Evolutionary conservation across 768 basidiomycete species (phyloP).

Genomic region (Ramaria sp.): DNA sequence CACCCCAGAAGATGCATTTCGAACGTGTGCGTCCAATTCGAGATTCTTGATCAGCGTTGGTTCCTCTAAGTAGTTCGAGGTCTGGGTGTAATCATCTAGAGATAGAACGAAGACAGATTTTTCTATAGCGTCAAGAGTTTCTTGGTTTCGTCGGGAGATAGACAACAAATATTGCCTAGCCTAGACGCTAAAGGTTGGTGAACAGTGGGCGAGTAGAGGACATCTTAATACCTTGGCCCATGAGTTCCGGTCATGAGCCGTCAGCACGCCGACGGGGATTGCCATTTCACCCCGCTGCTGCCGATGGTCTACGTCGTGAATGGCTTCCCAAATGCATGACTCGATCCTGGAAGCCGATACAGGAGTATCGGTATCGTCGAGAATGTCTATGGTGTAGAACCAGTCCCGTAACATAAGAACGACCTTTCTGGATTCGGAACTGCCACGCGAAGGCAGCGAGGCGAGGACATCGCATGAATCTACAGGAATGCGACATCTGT

Average conservation of each 20-base stretch:
- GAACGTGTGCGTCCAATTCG: constrained; percentile 63
- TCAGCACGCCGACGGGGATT: constrained; percentile 57
- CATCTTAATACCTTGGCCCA: constrained; percentile 56
- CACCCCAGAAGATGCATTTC: constrained; percentile 55
- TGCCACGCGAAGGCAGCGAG: constrained; percentile 30
- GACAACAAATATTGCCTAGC: constrained; percentile 61
- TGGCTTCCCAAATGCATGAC: constrained; percentile 31
- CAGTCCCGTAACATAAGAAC: constrained; percentile 67
- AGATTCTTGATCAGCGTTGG: constrained; percentile 24
- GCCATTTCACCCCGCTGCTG: constrained; percentile 43
- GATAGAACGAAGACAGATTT: constrained; percentile 72
- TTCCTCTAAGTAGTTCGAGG: constrained; percentile 19
- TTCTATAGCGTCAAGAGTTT: constrained; percentile 52
- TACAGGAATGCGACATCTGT: constrained; percentile 65
- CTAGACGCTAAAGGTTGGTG: constrained; percentile 25
- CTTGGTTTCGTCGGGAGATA: constrained; percentile 53
- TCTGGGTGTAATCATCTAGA: constrained; percentile 64
- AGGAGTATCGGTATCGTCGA: constrained; percentile 28
- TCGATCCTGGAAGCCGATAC: constrained; percentile 35
- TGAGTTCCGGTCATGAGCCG: constrained; percentile 67
- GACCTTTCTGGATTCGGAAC: constrained; percentile 45
- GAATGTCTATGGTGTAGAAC: constrained; percentile 68
- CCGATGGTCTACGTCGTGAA: constrained; percentile 47
- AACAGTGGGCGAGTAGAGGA: background rate
- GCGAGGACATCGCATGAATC: constrained; percentile 55